Evolutionary conservation across 495 filamentous ascomycete genomes (phyloP).

Genomic region (Neurospora sp.): DNA sequence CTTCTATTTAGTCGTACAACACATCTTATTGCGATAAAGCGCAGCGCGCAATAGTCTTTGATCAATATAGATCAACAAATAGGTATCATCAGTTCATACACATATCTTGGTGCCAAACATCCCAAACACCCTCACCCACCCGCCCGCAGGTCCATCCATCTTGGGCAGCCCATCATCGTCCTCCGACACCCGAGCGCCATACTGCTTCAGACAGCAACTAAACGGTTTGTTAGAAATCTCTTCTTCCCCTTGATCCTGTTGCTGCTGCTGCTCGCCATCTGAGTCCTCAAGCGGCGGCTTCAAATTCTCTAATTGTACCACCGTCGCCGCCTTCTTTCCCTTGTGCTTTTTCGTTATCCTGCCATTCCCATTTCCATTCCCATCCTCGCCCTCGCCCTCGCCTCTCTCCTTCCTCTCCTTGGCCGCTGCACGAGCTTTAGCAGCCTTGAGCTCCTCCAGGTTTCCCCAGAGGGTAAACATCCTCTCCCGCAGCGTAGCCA

Average conservation of each 20-base stretch:
- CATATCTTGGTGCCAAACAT: constrained; percentile 47
- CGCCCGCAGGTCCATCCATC: constrained; percentile 21
- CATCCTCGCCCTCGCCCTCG: neutral
- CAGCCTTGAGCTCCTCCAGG: constrained; percentile 57
- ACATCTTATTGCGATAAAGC: neutral
- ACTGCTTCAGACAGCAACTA: constrained; percentile 52
- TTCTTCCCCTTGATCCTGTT: neutral
- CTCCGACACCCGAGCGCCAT: constrained; percentile 36
- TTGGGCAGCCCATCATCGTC: constrained; percentile 4
- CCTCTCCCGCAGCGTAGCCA: constrained; percentile 53
- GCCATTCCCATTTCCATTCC: neutral
- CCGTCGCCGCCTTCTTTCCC: neutral
- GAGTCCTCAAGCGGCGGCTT: constrained; percentile 17
- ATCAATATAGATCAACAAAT: neutral
- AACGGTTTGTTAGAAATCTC: constrained; percentile 41
- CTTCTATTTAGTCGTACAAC: neutral
- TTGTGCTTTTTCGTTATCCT: neutral
- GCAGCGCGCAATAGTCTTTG: neutral
- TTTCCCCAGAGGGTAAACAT: constrained; percentile 81
- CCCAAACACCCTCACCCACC: constrained; percentile 43
- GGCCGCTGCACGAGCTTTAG: neutral
- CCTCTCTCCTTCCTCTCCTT: neutral
- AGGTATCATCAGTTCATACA: neutral
- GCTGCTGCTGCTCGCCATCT: constrained; percentile 10
- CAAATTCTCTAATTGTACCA: neutral